Evolutionary conservation across 176 grass and related monocot genomes (phyloP).

Genomic region (Areca catechu): DNA sequence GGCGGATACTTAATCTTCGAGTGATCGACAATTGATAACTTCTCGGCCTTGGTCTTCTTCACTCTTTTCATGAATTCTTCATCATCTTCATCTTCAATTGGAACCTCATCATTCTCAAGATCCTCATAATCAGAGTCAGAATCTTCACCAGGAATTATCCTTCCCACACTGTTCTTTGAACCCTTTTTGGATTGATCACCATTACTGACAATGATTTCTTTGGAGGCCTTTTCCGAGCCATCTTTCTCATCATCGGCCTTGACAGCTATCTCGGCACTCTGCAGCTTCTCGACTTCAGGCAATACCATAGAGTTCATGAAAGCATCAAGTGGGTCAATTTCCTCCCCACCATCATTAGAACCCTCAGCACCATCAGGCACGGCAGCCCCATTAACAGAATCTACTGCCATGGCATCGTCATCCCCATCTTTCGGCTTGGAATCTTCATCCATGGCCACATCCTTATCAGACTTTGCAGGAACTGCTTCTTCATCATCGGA

Average conservation of each 20-base stretch:
- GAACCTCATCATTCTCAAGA: slow-evolving; percentile 32
- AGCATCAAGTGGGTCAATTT: slow-evolving; percentile 80
- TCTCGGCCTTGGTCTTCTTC: slow-evolving; percentile 92
- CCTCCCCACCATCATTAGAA: slow-evolving; percentile 51
- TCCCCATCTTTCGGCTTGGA: slow-evolving; percentile 2
- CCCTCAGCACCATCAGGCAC: slow-evolving; percentile 20
- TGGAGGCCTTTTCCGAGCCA: slow-evolving; percentile 15
- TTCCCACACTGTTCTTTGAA: slow-evolving; percentile 36
- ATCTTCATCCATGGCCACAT: slow-evolving; percentile 25
- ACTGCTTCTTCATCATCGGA: slow-evolving; percentile 70
- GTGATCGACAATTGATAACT: slow-evolving; percentile 81
- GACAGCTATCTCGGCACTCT: slow-evolving; percentile 20
- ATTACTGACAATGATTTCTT: slow-evolving; percentile 26
- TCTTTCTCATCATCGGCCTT: slow-evolving; percentile 26
- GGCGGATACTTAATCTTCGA: slow-evolving; percentile 81
- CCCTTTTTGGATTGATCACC: slow-evolving; percentile 32
- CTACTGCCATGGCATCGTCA: slow-evolving; percentile 37
- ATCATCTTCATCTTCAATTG: slow-evolving; percentile 66
- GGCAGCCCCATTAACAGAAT: slow-evolving; percentile 25
- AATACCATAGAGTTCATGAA: slow-evolving; percentile 95
- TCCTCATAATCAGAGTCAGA: slow-evolving; percentile 53
- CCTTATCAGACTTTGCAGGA: slow-evolving; percentile 19
- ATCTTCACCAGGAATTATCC: slow-evolving; percentile 75
- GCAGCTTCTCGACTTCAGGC: slow-evolving; percentile 78
- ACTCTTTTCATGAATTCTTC: slow-evolving; percentile 92